Evolutionary conservation across 805 yeast genomes (phyloP).

Genomic region (Kodamaea fukazawae): DNA sequence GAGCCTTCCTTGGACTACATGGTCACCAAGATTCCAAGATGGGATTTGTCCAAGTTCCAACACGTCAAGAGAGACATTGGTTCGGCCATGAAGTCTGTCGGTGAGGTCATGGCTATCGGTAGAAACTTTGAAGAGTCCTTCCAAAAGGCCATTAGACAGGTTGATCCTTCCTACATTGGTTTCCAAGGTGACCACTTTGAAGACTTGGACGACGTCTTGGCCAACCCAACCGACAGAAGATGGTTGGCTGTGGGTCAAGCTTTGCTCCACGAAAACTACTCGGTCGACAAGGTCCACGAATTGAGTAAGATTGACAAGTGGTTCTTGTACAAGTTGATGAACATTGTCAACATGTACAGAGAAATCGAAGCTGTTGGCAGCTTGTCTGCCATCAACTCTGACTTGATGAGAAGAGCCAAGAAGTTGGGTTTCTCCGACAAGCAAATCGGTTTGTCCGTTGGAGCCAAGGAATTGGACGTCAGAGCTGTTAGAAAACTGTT

Average conservation of each 20-base stretch:
- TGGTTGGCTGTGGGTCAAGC: conserved; percentile 99
- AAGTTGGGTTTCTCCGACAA: conserved; percentile 93
- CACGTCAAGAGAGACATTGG: conserved; percentile 93
- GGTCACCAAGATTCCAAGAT: conserved; percentile 96
- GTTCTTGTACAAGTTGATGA: conserved; percentile 91
- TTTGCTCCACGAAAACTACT: conserved; percentile 80
- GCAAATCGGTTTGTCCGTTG: conserved; percentile 81
- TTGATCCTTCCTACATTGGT: conserved; percentile 86
- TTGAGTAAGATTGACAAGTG: conserved; percentile 91
- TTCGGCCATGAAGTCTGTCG: conserved; percentile 97
- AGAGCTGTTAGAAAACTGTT: conserved; percentile 77
- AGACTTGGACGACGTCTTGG: conserved; percentile 69
- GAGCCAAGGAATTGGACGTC: conserved; percentile 72
- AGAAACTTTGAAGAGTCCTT: conserved; percentile 96
- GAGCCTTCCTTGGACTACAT: conserved; percentile 96
- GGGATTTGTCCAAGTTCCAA: conserved; percentile 96
- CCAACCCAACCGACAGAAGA: conserved; percentile 92
- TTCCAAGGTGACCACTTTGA: conserved; percentile 86
- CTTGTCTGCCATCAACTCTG: conserved; percentile 59
- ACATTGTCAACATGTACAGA: conserved; percentile 85
- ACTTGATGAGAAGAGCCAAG: conserved; percentile 75
- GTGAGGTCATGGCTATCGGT: conserved; percentile 99
- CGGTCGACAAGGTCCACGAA: conserved; percentile 91
- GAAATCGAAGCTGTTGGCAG: conserved; percentile 63
- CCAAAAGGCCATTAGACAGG: conserved; percentile 96